A percentile compares a stretch with the other conserved stretches of the same genome.
These are phyloP conservation scores for Ascobolus immersus DNA, from an alignment of 495 filamentous ascomycete species.

Conservation along the genomic window DNA sequence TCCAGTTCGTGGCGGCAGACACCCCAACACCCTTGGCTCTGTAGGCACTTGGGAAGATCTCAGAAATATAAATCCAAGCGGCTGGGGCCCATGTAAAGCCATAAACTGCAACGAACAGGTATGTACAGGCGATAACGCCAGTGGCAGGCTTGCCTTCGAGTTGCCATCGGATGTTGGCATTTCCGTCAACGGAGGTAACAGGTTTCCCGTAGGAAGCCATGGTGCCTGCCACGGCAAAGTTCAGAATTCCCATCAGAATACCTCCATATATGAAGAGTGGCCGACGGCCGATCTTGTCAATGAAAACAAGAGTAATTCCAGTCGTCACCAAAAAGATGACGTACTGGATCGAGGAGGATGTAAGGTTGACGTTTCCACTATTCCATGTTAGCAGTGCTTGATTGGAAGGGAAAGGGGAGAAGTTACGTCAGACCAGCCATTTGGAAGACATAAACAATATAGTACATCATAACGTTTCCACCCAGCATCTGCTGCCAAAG, in stretches of 20 bases:
- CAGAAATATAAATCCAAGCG: constrained; percentile 55
- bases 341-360: constrained; percentile 49
- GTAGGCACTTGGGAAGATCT: constrained; percentile 46
- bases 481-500: constrained; percentile 68
- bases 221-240: constrained; percentile 39
- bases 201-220: constrained; percentile 25
- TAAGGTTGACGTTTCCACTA: constrained; percentile 31
- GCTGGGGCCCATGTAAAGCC: constrained; percentile 44
- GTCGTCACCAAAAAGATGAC: constrained; percentile 40
- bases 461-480: constrained; percentile 69
- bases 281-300: constrained; percentile 37
- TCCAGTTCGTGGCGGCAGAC: constrained; percentile 46
- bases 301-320: constrained; percentile 26
- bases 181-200: constrained; percentile 34
- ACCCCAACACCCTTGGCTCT: constrained; percentile 51
- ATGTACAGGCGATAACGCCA: constrained; percentile 50
- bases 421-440: constrained; percentile 46
- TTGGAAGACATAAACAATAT: constrained; percentile 39
- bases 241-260: constrained; percentile 41
- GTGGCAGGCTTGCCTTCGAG: constrained; percentile 36
- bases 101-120: constrained; percentile 53
- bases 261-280: constrained; percentile 42
- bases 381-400: too few relatives aligned
- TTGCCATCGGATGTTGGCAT: constrained; percentile 32
- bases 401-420: too few relatives aligned